Conservation (phyloP, 306 rosid genomes). For the Rubus idaeus region DNA sequence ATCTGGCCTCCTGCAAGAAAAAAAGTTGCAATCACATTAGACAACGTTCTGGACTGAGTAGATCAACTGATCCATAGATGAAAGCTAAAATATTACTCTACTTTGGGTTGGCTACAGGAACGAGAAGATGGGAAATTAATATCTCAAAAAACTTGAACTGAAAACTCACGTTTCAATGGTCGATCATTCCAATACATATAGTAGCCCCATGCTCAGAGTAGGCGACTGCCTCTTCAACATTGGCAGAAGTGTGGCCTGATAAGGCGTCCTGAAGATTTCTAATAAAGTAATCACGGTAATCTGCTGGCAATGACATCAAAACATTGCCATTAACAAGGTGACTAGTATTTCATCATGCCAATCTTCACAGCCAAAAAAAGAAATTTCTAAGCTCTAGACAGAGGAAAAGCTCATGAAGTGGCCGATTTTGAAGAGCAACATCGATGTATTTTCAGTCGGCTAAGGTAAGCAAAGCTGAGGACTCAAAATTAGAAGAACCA, state of each 20-base stretch:
- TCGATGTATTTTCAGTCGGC: too few species aligned
- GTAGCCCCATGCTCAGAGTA: slow-evolving; percentile 90
- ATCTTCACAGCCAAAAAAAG: not conserved
- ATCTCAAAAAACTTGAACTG: not conserved
- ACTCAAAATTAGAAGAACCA: too few species aligned
- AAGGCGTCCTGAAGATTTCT: slow-evolving; percentile 94
- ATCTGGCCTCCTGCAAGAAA: slow-evolving; percentile 84
- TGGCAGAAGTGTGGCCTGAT: slow-evolving; percentile 95
- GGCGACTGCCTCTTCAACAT: slow-evolving; percentile 91
- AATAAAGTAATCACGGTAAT: slow-evolving; percentile 87
- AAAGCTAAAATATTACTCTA: not conserved
- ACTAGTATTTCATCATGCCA: not conserved
- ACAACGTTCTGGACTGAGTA: not conserved
- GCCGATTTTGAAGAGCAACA: too few species aligned
- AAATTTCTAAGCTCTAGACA: not conserved
- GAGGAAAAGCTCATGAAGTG: slow-evolving; percentile 25
- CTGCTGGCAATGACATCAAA: slow-evolving; percentile 81
- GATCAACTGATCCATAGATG: not conserved
- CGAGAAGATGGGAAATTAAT: not conserved
- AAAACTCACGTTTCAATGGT: slow-evolving; percentile 87
- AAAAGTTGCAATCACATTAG: not conserved
- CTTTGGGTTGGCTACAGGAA: not conserved
- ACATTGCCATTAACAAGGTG: slow-evolving; percentile 11
- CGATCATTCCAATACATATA: slow-evolving; percentile 98
- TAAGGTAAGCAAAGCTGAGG: too few species aligned